Conservation (phyloP, 2,329 filamentous ascomycete species). For the Nannizziopsis arthrosporioides region DNA sequence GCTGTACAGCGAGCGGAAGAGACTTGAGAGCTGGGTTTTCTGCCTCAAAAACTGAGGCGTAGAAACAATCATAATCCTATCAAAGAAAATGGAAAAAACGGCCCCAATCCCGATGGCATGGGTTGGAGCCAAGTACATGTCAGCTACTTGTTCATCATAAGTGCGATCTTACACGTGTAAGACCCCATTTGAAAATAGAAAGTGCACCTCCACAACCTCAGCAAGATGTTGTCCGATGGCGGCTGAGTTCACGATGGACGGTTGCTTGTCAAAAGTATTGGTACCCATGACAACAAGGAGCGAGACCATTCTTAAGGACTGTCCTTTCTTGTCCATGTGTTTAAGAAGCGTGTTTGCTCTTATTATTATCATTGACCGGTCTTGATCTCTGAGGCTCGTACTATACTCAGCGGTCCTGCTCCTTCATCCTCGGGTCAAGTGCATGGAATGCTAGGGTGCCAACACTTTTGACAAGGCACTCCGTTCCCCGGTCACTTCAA, state of each 20-base stretch:
- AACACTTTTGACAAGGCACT: slow-evolving; percentile 1
- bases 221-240: too few relatives aligned
- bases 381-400: too few relatives aligned
- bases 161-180: not conserved
- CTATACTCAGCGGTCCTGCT: too few relatives aligned
- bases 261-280: too few relatives aligned
- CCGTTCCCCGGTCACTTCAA: not conserved
- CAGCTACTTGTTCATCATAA: not conserved
- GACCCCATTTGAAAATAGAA: not conserved
- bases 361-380: too few relatives aligned
- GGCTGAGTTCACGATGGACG: too few relatives aligned
- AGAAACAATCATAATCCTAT: slow-evolving; percentile 61
- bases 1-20: slow-evolving; percentile 70
- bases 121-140: not conserved
- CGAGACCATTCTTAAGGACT: too few relatives aligned
- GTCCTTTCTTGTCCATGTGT: too few relatives aligned
- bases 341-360: too few relatives aligned
- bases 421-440: too few relatives aligned
- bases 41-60: slow-evolving; percentile 79
- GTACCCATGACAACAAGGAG: too few relatives aligned
- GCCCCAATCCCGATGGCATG: slow-evolving; percentile 7
- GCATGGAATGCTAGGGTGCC: not conserved
- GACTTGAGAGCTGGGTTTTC: slow-evolving; percentile 61
- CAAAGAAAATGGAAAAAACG: not conserved
- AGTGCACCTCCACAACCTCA: too few relatives aligned